phyloP scores from a whole-genome alignment of 1,284 basidiomycete species.

The Trichosporon ovoides region DNA sequence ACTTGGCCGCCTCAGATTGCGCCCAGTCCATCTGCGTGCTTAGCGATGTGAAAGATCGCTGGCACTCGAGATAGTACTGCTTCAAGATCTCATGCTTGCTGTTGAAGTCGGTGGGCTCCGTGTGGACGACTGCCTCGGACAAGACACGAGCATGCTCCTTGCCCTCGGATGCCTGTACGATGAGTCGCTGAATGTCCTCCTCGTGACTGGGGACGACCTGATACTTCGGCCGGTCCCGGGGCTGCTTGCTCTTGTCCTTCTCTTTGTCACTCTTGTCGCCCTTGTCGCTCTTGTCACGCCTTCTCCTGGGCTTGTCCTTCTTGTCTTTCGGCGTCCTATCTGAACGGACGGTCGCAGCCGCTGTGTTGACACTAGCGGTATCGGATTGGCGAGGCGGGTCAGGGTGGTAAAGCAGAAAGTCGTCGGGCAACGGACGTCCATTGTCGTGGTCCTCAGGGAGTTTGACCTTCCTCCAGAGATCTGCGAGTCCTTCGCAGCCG shows the following conservation, averaged over 20 bases:
- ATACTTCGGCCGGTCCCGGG: neutral
- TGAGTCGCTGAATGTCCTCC: neutral
- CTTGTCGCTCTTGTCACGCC: neutral
- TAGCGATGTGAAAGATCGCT: conserved; percentile 26
- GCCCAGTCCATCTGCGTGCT: conserved; percentile 51
- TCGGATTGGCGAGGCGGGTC: conserved; percentile 11
- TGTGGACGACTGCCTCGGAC: neutral
- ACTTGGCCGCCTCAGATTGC: conserved; percentile 46
- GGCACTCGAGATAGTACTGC: neutral
- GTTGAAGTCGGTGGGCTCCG: neutral
- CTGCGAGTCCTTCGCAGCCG: conserved; percentile 39
- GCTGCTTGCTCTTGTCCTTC: neutral
- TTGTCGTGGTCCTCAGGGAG: conserved; percentile 41
- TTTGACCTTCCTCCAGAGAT: conserved; percentile 46
- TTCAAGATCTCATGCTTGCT: neutral
- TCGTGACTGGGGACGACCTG: neutral
- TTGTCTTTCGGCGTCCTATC: neutral
- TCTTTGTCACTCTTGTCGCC: neutral
- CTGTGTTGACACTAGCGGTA: conserved; percentile 1
- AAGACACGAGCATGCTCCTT: conserved; percentile 1
- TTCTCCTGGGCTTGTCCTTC: neutral
- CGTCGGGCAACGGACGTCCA: conserved; percentile 39
- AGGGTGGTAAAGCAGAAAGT: conserved; percentile 15
- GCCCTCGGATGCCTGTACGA: conserved; percentile 2
- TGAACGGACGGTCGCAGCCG: neutral